Percentiles rank a stretch among this genome's conserved stretches.
These are phyloP conservation scores for Lichtheimia ornata DNA, from an alignment of 371 early-diverging fungal species.

Conservation along the genomic window DNA sequence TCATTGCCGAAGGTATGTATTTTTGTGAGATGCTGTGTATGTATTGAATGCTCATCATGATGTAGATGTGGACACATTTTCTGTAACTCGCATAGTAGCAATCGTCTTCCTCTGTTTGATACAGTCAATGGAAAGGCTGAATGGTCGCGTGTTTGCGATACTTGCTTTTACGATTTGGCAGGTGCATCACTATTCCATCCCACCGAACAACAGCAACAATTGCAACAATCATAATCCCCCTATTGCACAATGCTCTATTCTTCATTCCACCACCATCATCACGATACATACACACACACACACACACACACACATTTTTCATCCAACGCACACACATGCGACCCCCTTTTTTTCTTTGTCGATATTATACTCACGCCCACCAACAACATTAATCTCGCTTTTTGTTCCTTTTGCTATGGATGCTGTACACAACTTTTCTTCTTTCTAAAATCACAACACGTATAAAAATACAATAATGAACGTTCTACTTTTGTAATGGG, in stretches of 20 bases:
- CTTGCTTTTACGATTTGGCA: slow-evolving; percentile 16
- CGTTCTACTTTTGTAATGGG: background rate
- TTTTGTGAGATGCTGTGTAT: slow-evolving; percentile 1
- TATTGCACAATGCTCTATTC: background rate
- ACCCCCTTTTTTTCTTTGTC: slow-evolving; percentile 2
- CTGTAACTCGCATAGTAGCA: slow-evolving; percentile 20
- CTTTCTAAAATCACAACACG: too few species aligned
- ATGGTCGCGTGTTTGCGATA: slow-evolving; percentile 27
- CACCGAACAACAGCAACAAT: background rate
- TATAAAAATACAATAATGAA: too few species aligned
- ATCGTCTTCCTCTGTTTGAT: slow-evolving; percentile 20
- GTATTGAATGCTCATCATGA: background rate
- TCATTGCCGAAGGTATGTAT: slow-evolving; percentile 25
- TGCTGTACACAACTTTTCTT: too few species aligned
- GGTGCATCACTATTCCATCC: slow-evolving; percentile 12
- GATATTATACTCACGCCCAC: too few species aligned
- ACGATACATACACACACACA: background rate
- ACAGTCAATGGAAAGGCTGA: slow-evolving; percentile 12
- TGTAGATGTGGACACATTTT: slow-evolving; percentile 25
- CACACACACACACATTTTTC: background rate
- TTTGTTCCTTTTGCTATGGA: too few species aligned
- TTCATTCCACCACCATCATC: too few species aligned
- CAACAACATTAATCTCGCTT: too few species aligned
- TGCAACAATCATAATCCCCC: background rate
- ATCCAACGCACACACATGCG: background rate